Evolutionary conservation across 2,329 filamentous ascomycete species (phyloP).

Genomic region (Neonectria sp.): DNA sequence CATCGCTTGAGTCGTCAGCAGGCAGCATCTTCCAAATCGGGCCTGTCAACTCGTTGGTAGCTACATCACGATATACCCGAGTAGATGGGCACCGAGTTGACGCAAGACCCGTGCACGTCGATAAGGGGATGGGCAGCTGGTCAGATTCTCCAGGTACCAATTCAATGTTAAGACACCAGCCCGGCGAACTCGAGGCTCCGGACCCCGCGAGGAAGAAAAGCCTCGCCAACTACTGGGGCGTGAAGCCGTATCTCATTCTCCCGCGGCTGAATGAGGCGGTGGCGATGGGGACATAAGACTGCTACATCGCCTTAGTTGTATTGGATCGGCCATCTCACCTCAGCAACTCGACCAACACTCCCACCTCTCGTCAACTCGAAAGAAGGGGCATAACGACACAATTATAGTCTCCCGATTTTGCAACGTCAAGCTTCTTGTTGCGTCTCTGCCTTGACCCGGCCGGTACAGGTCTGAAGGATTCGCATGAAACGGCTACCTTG

Average conservation of each 20-base stretch:
- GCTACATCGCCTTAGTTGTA: conserved; percentile 3
- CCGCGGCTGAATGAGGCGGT: conserved; percentile 3
- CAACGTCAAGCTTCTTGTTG: neutral
- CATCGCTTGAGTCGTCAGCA: conserved; percentile 33
- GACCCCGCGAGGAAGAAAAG: conserved; percentile 4
- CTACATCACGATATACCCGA: neutral
- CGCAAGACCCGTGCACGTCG: neutral
- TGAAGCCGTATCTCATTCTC: conserved; percentile 7
- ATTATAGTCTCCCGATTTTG: neutral
- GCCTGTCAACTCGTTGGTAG: neutral
- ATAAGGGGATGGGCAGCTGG: neutral
- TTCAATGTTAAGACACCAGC: neutral
- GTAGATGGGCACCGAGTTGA: neutral
- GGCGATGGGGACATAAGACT: conserved; percentile 6
- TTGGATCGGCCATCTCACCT: conserved; percentile 28
- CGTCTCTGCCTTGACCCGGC: neutral
- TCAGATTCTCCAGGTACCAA: neutral
- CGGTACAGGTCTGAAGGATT: conserved; percentile 1
- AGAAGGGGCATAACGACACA: neutral
- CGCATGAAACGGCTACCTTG: neutral
- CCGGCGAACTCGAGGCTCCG: neutral
- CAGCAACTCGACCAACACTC: conserved; percentile 12
- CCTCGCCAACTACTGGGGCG: conserved; percentile 3
- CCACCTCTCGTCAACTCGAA: neutral
- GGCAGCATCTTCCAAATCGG: neutral